phyloP scores from a whole-genome alignment of 352 stramenopile species.

The Pythium aristosporum region DNA sequence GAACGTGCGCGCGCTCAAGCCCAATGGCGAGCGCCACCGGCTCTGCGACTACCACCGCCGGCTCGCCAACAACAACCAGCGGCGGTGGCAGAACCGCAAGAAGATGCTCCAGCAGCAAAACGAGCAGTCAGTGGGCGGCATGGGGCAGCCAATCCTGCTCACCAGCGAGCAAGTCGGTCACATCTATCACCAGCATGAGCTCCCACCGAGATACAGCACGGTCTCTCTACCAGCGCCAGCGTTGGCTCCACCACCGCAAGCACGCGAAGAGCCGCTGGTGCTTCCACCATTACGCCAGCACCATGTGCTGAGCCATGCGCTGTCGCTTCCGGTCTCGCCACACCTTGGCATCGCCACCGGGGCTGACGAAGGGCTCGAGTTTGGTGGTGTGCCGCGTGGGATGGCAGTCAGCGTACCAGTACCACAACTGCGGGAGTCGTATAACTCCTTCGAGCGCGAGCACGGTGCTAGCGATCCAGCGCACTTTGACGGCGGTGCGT shows the following conservation, averaged over 20 bases:
- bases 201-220: too few species aligned
- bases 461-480: too few species aligned
- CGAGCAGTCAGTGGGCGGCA: constrained; percentile 1
- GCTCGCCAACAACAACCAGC: constrained; percentile 74
- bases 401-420: too few species aligned
- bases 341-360: too few species aligned
- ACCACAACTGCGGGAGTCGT: too few species aligned
- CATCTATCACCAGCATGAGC: too few species aligned
- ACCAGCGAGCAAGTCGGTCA: too few species aligned
- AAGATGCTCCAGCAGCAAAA: constrained; percentile 3
- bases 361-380: background rate
- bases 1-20: constrained; percentile 35
- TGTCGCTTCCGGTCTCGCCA: constrained; percentile 5
- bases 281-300: constrained; percentile 14
- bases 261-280: background rate
- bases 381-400: background rate
- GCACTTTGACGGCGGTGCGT: too few species aligned
- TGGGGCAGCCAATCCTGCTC: background rate
- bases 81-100: constrained; percentile 41
- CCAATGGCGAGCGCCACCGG: constrained; percentile 40
- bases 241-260: background rate
- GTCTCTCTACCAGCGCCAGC: background rate
- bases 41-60: constrained; percentile 58
- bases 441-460: too few species aligned
- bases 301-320: constrained; percentile 13